Evolutionary conservation across 495 filamentous ascomycete species (phyloP), one percentile per base, ranked within the genome.

Genomic region (Penicillium paradoxum): DNA sequence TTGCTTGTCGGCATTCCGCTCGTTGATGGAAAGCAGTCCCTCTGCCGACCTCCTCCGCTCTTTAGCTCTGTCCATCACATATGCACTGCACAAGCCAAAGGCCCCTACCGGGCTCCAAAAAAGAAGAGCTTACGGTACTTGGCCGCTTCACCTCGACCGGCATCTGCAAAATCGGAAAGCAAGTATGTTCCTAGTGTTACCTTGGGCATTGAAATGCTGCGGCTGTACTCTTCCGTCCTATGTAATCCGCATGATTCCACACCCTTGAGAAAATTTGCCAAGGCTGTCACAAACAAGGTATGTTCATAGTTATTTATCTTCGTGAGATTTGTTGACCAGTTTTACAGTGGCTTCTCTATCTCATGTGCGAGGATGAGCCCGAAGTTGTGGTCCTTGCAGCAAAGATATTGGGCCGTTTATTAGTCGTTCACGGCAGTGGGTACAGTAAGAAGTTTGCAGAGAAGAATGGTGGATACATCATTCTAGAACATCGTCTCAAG

Each of bases 221-320:
- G 85, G 54, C 81, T 97, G 73, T 95, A 95, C 60, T 75, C 86
- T n/a, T 75, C 87, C 29, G 69, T 95, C 2, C 74, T 97, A n/a
- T 95, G 89, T 58, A 82, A 87, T 46, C 80, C 83, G 56, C 74
- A 75, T 34, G 88, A 85, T 54, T 60, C 63, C 11, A 67, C 73
- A 13, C 84, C 85, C 32, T 83, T 96, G 45, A 82, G 82, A 60
- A 92, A 88, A 59, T 98, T 98, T 72, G 90, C 92, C 14, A 89
- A 85, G 71, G 93, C 91, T 2, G 92, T 97, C 3, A 97, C 95
- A 24, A 95, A 92, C 57, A 97, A 95, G 83, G 91, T 93, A 76
- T 62, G 80, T 73, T 45, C 5, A 14, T 33, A 13, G 14, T 32
- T 21, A 51, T 24, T 19, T 36, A 4, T 11, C 15, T 15, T 1